Evolutionary conservation across 2,329 filamentous ascomycete species (phyloP).

Genomic region (Talaromyces sp.): DNA sequence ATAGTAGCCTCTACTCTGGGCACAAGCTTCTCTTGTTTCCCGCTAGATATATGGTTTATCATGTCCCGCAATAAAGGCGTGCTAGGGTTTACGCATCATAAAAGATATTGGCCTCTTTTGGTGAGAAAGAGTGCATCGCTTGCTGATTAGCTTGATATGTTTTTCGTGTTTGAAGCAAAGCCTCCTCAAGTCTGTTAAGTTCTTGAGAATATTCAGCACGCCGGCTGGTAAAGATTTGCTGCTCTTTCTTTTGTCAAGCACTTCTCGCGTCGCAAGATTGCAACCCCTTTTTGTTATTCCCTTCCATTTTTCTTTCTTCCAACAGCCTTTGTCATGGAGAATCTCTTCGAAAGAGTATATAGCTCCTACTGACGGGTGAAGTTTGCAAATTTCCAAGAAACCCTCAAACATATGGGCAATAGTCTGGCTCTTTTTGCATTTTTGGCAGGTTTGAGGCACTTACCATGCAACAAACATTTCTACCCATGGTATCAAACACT

Average conservation of each 20-base stretch:
- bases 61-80: slow-evolving; percentile 4
- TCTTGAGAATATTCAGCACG: not conserved
- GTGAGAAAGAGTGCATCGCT: slow-evolving; percentile 6
- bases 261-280: slow-evolving; percentile 4
- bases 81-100: not conserved
- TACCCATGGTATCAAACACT: too few species aligned
- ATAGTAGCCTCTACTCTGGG: slow-evolving; percentile 10
- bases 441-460: too few species aligned
- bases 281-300: slow-evolving; percentile 3
- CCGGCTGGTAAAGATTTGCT: not conserved
- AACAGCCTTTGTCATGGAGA: not conserved
- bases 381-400: slow-evolving; percentile 10
- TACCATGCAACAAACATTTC: too few species aligned
- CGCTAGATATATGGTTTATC: slow-evolving; percentile 9
- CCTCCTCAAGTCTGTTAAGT: slow-evolving; percentile 4
- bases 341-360: not conserved
- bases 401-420: not conserved
- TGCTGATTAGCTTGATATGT: not conserved
- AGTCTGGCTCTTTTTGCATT: too few species aligned
- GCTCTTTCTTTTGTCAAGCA: slow-evolving; percentile 1
- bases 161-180: slow-evolving; percentile 2
- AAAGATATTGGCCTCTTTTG: not conserved
- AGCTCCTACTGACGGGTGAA: slow-evolving; percentile 6
- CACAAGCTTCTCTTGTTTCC: slow-evolving; percentile 5
- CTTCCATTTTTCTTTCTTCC: slow-evolving; percentile 1